Evolutionary conservation across 2,329 filamentous ascomycete genomes (phyloP), one percentile per base, ranked within the genome.

Genomic region (Xylaria sp.): DNA sequence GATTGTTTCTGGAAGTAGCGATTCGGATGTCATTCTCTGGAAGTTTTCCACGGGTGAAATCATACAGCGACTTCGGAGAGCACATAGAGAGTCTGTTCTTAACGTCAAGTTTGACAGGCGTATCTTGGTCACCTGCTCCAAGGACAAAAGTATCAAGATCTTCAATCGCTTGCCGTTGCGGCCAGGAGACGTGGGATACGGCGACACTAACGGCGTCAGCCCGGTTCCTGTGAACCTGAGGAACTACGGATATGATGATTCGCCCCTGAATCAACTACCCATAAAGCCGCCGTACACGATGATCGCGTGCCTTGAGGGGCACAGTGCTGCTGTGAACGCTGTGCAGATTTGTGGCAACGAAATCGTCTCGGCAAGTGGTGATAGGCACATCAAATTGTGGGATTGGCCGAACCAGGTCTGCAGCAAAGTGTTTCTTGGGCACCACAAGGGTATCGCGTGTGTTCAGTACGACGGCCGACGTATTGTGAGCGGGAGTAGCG

Each of bases 91-190:
- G 71, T 96, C 93, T 0, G 92, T 99, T 0, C 78, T 99, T 16
- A 97, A 97, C 67, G 85, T 99, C 52, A 85, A 90, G 57, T 99
- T 97, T 63, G 92, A 97, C 68, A 88, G 91, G 61, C 85, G 91
- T 7, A 95, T 95, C 59, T 80, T 99, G 3, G 91, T 97, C 11
- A 99, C 94, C 0, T 97, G 94, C 67, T 97, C 93, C 44, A 99
- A 99, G 71, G 94, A 99, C 72, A 95, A 92, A 72, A 89, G 89
- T 0, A 96, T 99, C 78, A 97, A 97, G 72, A 87, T 99, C 17
- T 99, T 96, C 83, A 97, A 93, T 70, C 86, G 94, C 4, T 81
- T 78, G 17, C 78, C 85, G 17, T 76, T 96, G n/a, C 75, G 76
- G 26, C 77, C 80, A 40, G 83, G 83, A 19, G 83, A 87, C 29